phyloP scores from a whole-genome alignment of 225 moss, liverwort and hornwort genomes.

The Marchantia polymorpha region DNA sequence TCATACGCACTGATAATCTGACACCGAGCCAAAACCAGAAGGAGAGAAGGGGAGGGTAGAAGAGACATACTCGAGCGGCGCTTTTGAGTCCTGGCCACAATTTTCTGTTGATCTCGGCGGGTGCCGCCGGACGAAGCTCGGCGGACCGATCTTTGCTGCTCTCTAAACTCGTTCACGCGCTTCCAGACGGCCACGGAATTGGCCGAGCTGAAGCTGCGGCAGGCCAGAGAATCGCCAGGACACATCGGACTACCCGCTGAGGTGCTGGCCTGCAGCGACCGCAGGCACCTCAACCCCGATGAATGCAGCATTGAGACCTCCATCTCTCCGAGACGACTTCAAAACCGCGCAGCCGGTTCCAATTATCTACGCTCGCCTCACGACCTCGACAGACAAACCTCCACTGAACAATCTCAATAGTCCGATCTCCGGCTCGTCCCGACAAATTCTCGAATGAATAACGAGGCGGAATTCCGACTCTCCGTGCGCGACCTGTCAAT shows the following conservation, averaged over 20 bases:
- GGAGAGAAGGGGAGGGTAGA: no score
- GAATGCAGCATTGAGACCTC: constrained; percentile 35
- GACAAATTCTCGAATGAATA: neutral
- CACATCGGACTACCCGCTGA: neutral
- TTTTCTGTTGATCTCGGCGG: constrained; percentile 65
- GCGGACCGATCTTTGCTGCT: neutral
- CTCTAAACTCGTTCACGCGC: neutral
- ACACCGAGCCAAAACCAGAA: neutral
- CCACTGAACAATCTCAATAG: no score
- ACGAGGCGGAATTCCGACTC: neutral
- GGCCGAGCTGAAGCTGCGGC: constrained; percentile 8
- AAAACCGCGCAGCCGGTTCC: neutral
- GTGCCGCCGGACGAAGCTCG: constrained; percentile 55
- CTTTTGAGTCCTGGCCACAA: constrained; percentile 61
- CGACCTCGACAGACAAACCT: no score
- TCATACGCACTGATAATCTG: no score
- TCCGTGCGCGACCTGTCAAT: neutral
- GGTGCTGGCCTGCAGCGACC: constrained; percentile 16
- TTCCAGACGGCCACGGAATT: constrained; percentile 19
- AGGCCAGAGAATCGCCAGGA: neutral
- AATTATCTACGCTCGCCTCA: no score
- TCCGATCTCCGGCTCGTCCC: neutral
- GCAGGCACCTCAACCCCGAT: constrained; percentile 22
- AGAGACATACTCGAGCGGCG: constrained; percentile 62
- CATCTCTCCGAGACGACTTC: constrained; percentile 4